Evolutionary conservation across 352 stramenopile species (phyloP).

Genomic region (Pythium volutum): DNA sequence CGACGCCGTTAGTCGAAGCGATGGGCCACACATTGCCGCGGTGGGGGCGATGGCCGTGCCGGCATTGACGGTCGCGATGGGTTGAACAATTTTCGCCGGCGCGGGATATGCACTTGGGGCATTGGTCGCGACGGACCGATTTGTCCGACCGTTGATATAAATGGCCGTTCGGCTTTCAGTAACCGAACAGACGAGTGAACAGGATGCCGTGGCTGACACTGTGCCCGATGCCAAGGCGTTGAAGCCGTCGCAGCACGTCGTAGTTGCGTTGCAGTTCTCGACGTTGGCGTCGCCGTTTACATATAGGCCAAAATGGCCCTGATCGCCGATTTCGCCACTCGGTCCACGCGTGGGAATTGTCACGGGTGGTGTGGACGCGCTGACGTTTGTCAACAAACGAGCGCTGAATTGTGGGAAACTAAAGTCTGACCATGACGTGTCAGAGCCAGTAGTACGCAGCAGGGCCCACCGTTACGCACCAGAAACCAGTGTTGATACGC

Average conservation of each 20-base stretch:
- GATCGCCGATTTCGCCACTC: constrained; percentile 77
- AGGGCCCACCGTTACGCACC: constrained; percentile 28
- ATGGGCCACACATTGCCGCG: constrained; percentile 50
- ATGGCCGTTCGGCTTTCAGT: constrained; percentile 35
- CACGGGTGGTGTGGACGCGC: constrained; percentile 28
- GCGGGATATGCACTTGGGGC: constrained; percentile 32
- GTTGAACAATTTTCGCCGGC: constrained; percentile 42
- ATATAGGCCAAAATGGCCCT: constrained; percentile 89
- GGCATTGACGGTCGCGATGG: neutral
- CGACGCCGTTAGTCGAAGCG: constrained; percentile 80
- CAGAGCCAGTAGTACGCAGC: neutral
- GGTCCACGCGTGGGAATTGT: constrained; percentile 70
- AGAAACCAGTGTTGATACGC: constrained; percentile 44
- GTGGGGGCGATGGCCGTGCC: constrained; percentile 31
- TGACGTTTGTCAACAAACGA: constrained; percentile 70
- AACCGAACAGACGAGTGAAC: constrained; percentile 40
- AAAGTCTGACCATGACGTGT: constrained; percentile 50
- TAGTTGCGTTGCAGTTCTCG: constrained; percentile 89
- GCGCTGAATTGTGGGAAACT: constrained; percentile 76
- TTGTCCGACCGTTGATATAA: constrained; percentile 38
- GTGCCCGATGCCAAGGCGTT: constrained; percentile 13
- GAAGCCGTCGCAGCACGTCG: constrained; percentile 83
- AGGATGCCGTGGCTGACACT: constrained; percentile 23
- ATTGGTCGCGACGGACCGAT: constrained; percentile 45
- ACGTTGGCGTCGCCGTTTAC: constrained; percentile 88